These are phyloP conservation scores for Fagopyrum tataricum DNA, from an alignment of 148 eudicot genomes.

Conservation along the genomic window DNA sequence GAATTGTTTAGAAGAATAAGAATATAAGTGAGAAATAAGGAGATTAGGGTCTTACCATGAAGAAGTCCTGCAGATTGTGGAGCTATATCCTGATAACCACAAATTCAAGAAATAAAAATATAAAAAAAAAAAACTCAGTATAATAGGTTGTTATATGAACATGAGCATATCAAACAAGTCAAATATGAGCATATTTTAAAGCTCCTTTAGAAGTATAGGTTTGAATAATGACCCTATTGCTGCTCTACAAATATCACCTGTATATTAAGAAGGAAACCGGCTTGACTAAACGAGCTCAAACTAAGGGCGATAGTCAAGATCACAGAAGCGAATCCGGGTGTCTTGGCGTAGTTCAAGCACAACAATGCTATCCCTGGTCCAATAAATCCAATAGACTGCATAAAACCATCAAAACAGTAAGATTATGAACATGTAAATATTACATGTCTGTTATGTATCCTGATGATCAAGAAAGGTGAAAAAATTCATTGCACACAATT, in stretches of 20 bases:
- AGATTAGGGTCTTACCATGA: slow-evolving; percentile 43
- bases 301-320: slow-evolving; percentile 68
- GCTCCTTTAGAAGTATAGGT: no score
- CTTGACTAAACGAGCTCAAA: slow-evolving; percentile 91
- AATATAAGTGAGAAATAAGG: neutral
- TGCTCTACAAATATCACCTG: slow-evolving; percentile 39
- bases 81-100: slow-evolving; percentile 69
- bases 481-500: neutral
- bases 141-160: no score
- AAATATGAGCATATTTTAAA: no score
- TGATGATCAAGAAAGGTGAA: neutral
- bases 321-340: slow-evolving; percentile 59
- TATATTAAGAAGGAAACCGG: slow-evolving; percentile 90
- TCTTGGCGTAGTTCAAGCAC: slow-evolving; percentile 66
- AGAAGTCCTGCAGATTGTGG: slow-evolving; percentile 88
- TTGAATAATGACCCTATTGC: no score
- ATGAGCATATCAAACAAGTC: no score
- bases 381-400: slow-evolving; percentile 86
- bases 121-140: no score
- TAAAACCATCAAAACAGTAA: neutral
- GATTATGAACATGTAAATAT: neutral
- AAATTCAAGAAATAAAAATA: neutral
- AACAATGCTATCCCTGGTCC: slow-evolving; percentile 87
- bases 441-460: neutral
- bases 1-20: neutral